Evolutionary conservation across 1,139 yeast genomes (phyloP), one percentile per base, ranked within the genome.

Genomic region (Candida albicans): DNA sequence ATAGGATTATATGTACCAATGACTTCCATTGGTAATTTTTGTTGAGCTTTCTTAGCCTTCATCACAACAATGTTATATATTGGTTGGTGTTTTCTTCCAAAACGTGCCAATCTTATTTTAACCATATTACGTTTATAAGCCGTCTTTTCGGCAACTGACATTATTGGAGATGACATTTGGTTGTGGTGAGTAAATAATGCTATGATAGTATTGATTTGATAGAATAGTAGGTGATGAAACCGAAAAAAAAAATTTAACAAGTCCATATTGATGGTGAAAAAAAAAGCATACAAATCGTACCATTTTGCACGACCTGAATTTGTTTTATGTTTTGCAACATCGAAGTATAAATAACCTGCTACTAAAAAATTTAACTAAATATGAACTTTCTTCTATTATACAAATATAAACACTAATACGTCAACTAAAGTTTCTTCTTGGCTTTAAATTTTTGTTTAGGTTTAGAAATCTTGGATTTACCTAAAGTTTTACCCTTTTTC

Each of bases 1-100:
- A 80, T 72, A 18, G 99, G 96, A 62, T 90, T 82, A 62, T 89
- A 93, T 1, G 96, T 90, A 32, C 99, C 99, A 52, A 93, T 69
- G 10, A 93, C 99, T 66, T 93, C 99, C 40, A 93, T 82, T 7
- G 99, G 99, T 52, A 87, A 78, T 47, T 82, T 81, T 62, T 87
- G 90, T 52, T 95, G 78, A 15, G 91, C 96, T 34, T 83, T 73
- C 54, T 70, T 73, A 40, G 83, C 81, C 52, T 84, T 82, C 22
- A 95, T 82, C 11, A 93, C 96, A 12, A 93, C 97, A 41, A 93
- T 90, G 64, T 93, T 95, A 71, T 89, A 93, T 5, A 87, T 73
- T 0, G 99, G 99, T 50, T 82, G 82, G 64, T 86, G 85, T 55
- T 76, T 84, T 65, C 98, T 82, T 35, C 99, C 99, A 65, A 91